A percentile compares a stretch with the other conserved stretches of the same genome.
These are phyloP conservation scores for Zelopaecilomyces penicillatus DNA, from an alignment of 2,329 filamentous ascomycete species.

Conservation along the genomic window DNA sequence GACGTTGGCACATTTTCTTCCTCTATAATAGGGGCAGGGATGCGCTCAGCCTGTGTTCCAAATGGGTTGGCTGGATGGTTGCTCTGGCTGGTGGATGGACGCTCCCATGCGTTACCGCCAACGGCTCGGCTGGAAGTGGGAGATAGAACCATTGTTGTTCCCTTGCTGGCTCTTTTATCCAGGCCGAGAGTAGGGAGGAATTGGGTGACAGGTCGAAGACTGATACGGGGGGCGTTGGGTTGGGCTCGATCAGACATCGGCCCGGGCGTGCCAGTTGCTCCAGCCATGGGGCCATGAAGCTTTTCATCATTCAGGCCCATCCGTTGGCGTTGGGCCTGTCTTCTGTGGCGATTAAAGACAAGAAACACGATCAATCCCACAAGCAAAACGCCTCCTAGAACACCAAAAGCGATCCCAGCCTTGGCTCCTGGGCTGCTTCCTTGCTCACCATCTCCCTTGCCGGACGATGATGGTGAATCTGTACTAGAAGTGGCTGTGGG, in stretches of 20 bases:
- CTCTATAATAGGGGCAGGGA: conserved; percentile 33
- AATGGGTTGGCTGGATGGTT: conserved; percentile 63
- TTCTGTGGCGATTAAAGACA: conserved; percentile 61
- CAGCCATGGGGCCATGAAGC: conserved; percentile 30
- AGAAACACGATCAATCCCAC: conserved; percentile 64
- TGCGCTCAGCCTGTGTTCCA: conserved; percentile 49
- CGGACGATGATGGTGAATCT: conserved; percentile 8
- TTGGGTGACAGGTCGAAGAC: conserved; percentile 74
- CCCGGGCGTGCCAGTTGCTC: conserved; percentile 21
- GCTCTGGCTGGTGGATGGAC: conserved; percentile 36
- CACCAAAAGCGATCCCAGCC: conserved; percentile 78
- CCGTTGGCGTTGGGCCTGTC: conserved; percentile 45
- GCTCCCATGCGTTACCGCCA: conserved; percentile 37
- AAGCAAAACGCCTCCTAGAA: conserved; percentile 60
- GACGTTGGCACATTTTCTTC: conserved; percentile 16
- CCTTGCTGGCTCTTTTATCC: conserved; percentile 44
- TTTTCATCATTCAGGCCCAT: conserved; percentile 56
- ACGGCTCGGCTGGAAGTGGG: conserved; percentile 17
- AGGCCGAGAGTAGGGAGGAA: conserved; percentile 59
- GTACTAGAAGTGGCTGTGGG: conserved; percentile 15
- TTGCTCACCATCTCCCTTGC: conserved; percentile 1
- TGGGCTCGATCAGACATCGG: conserved; percentile 19
- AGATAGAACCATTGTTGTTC: conserved; percentile 32
- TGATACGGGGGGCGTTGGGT: conserved; percentile 66
- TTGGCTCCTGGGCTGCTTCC: conserved; percentile 41